These are phyloP conservation scores for Phytophthora crassamura DNA, from an alignment of 352 stramenopile genomes.

Conservation along the genomic window DNA sequence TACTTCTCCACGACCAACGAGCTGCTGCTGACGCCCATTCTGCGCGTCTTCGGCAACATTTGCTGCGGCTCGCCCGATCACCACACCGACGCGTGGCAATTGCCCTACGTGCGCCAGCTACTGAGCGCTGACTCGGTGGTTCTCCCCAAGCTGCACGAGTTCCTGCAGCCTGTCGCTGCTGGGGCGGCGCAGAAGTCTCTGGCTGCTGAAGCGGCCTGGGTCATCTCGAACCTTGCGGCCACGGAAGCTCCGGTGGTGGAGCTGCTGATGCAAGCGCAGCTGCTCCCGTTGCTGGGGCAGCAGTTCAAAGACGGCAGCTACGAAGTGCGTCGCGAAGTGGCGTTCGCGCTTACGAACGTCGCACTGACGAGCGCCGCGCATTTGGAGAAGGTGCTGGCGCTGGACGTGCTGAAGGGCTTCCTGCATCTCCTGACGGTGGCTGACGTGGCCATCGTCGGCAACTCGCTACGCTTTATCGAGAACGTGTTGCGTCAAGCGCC, in stretches of 20 bases:
- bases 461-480: constrained; percentile 80
- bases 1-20: constrained; percentile 70
- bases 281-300: constrained; percentile 61
- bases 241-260: constrained; percentile 62
- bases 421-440: constrained; percentile 61
- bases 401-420: constrained; percentile 67
- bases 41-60: constrained; percentile 85
- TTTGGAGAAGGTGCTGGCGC: constrained; percentile 57
- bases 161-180: constrained; percentile 45
- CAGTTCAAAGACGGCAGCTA: constrained; percentile 71
- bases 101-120: constrained; percentile 62
- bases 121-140: constrained; percentile 58
- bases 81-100: constrained; percentile 76
- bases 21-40: constrained; percentile 70
- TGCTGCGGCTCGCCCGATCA: constrained; percentile 73
- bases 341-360: constrained; percentile 79
- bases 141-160: constrained; percentile 61
- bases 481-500: constrained; percentile 72
- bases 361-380: constrained; percentile 63
- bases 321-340: constrained; percentile 75
- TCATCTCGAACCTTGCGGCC: constrained; percentile 79
- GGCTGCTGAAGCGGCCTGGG: constrained; percentile 73
- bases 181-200: constrained; percentile 41
- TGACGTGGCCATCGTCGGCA: constrained; percentile 77
- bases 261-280: constrained; percentile 52